phyloP scores from a whole-genome alignment of 148 eudicot species.

The Oxyria digyna region DNA sequence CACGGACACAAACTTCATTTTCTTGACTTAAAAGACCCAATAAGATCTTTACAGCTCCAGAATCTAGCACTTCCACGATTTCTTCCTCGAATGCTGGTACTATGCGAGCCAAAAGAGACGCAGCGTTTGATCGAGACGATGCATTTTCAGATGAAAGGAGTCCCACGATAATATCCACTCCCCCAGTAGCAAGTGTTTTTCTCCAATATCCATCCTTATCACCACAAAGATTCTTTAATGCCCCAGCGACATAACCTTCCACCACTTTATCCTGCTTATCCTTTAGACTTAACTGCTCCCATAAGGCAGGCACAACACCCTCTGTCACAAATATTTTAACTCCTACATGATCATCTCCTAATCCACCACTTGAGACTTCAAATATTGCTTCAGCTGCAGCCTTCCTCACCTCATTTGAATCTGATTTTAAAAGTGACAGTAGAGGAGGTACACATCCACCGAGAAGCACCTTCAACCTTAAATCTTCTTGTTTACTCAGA shows the following conservation, averaged over 20 bases:
- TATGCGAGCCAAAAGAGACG: conserved; percentile 68
- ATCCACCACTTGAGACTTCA: conserved; percentile 69
- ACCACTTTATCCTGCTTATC: conserved; percentile 56
- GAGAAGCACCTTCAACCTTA: conserved; percentile 61
- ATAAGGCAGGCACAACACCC: conserved; percentile 71
- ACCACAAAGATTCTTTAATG: conserved; percentile 72
- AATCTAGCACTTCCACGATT: conserved; percentile 50
- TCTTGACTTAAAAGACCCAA: conserved; percentile 47
- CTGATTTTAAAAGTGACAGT: conserved; percentile 67
- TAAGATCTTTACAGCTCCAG: conserved; percentile 57
- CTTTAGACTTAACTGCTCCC: conserved; percentile 56
- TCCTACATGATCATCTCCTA: conserved; percentile 66
- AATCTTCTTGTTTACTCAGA: conserved; percentile 56
- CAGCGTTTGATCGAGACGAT: conserved; percentile 68
- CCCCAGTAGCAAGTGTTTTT: conserved; percentile 70
- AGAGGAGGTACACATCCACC: conserved; percentile 77
- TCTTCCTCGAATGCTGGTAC: conserved; percentile 54
- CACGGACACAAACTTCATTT: conserved; percentile 59
- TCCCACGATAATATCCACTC: conserved; percentile 62
- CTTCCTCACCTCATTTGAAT: conserved; percentile 44
- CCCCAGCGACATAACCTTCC: conserved; percentile 74
- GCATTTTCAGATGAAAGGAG: conserved; percentile 60
- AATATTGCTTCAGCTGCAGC: conserved; percentile 72
- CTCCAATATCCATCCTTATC: conserved; percentile 76
- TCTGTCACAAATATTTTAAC: conserved; percentile 69